Evolutionary conservation across 768 basidiomycete species (phyloP).

Genomic region (Hygrophoropsis aurantiaca): DNA sequence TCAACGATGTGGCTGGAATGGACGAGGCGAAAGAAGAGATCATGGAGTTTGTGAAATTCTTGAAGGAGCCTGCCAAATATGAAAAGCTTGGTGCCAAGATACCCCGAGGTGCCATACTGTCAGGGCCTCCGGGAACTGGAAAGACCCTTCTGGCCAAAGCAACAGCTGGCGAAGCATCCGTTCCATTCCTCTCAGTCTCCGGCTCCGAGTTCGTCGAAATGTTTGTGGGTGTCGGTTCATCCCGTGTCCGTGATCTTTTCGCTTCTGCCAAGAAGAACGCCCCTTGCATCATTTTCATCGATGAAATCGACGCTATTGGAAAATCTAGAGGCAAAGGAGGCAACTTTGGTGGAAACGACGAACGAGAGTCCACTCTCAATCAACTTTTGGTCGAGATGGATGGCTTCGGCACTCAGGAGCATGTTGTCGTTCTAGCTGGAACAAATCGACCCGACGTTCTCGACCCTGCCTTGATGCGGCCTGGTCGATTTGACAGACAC

Average conservation of each 20-base stretch:
- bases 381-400: constrained; percentile 99
- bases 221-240: constrained; percentile 99
- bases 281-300: constrained; percentile 97
- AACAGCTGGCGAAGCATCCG: constrained; percentile 95
- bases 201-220: constrained; percentile 99
- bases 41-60: constrained; percentile 99
- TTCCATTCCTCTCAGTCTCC: constrained; percentile 97
- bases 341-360: constrained; percentile 91
- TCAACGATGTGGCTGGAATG: constrained; percentile 98
- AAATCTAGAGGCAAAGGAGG: constrained; percentile 82
- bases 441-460: constrained; percentile 97
- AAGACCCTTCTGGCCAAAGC: constrained; percentile 98
- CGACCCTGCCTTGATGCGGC: constrained; percentile 92
- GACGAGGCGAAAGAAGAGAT: constrained; percentile 99
- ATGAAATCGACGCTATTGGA: constrained; percentile 99
- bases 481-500: constrained; percentile 96
- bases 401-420: constrained; percentile 96
- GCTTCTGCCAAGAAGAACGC: constrained; percentile 97
- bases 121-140: constrained; percentile 96
- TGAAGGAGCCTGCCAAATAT: constrained; percentile 93
- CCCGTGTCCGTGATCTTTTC: constrained; percentile 95
- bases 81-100: constrained; percentile 98
- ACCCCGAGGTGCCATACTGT: constrained; percentile 91
- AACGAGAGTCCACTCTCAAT: constrained; percentile 95
- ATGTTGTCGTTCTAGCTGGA: constrained; percentile 94